Percentiles rank a stretch among this genome's conserved stretches.
These are phyloP conservation scores for Plantago rigida DNA, from an alignment of 305 asterid species.

Conservation along the genomic window DNA sequence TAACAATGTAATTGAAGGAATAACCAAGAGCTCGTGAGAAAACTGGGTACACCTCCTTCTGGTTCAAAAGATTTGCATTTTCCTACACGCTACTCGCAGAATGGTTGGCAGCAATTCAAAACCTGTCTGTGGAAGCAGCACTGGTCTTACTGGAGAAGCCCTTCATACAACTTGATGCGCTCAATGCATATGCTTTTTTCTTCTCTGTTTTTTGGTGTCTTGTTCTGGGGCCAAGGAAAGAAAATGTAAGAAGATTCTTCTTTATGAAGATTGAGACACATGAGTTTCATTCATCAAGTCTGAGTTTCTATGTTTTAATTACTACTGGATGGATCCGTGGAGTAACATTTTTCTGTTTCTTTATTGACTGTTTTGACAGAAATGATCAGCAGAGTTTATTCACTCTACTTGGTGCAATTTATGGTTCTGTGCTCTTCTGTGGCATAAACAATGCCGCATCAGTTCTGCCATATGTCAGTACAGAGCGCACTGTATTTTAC, in stretches of 20 bases:
- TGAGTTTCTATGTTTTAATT: neutral
- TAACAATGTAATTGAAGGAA: slow-evolving; percentile 25
- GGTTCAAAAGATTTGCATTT: slow-evolving; percentile 49
- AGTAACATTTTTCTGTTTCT: neutral
- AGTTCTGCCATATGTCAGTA: slow-evolving; percentile 40
- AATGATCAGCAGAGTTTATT: slow-evolving; percentile 45
- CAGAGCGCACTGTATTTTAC: slow-evolving; percentile 45
- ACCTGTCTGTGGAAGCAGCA: slow-evolving; percentile 60
- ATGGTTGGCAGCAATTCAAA: slow-evolving; percentile 51
- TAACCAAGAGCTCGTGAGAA: slow-evolving; percentile 37
- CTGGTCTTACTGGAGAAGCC: slow-evolving; percentile 66
- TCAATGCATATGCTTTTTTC: slow-evolving; percentile 32
- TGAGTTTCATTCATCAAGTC: neutral
- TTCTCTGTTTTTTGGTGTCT: slow-evolving; percentile 36
- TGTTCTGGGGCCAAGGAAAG: slow-evolving; percentile 49
- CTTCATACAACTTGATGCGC: slow-evolving; percentile 53
- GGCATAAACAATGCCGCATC: slow-evolving; percentile 49
- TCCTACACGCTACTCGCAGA: slow-evolving; percentile 36
- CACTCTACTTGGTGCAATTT: slow-evolving; percentile 42
- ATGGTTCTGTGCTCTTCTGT: slow-evolving; percentile 34
- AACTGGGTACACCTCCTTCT: slow-evolving; percentile 36
- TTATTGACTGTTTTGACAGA: slow-evolving; percentile 27
- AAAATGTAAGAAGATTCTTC: slow-evolving; percentile 33
- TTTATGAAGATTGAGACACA: neutral
- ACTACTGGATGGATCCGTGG: neutral